Evolutionary conservation across 768 basidiomycete species (phyloP).

Genomic region (Neoboletus magnificus): DNA sequence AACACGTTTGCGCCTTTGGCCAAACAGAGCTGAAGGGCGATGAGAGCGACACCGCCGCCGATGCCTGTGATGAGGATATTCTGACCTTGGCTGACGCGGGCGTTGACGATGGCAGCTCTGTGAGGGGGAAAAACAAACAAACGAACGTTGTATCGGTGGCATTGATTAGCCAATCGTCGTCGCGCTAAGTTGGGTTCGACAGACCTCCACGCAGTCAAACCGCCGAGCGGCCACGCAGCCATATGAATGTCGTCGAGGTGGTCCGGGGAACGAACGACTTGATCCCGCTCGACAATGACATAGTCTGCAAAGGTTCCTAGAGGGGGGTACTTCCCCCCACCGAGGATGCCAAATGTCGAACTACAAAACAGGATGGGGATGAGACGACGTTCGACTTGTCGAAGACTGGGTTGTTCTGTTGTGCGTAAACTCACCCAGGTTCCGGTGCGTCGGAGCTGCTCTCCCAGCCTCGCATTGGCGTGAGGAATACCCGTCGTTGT

Average conservation of each 20-base stretch:
- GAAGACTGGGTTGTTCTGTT: not conserved
- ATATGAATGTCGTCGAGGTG: slow-evolving; percentile 67
- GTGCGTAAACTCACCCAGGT: slow-evolving; percentile 42
- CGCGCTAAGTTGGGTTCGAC: slow-evolving; percentile 4
- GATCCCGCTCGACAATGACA: slow-evolving; percentile 65
- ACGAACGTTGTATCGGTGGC: not conserved
- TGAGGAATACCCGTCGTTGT: slow-evolving; percentile 67
- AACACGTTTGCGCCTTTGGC: slow-evolving; percentile 78
- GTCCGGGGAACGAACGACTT: slow-evolving; percentile 61
- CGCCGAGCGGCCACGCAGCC: slow-evolving; percentile 76
- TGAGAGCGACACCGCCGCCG: slow-evolving; percentile 80
- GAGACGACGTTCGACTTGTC: not conserved
- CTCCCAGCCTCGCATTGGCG: slow-evolving; percentile 76
- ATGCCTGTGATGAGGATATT: slow-evolving; percentile 80
- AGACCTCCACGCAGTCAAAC: slow-evolving; percentile 83
- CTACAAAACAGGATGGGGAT: not conserved
- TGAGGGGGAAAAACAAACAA: not conserved
- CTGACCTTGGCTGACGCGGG: slow-evolving; percentile 56
- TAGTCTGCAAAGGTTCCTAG: slow-evolving; percentile 78
- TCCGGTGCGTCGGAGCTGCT: slow-evolving; percentile 63
- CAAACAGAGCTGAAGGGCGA: slow-evolving; percentile 70
- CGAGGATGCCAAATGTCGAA: slow-evolving; percentile 62
- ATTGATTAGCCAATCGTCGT: not conserved
- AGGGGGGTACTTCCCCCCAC: slow-evolving; percentile 49
- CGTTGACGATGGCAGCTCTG: slow-evolving; percentile 69